A percentile compares a stretch with the other conserved stretches of the same genome.
phyloP scores from a whole-genome alignment of 495 filamentous ascomycete species.

The Usnea hakonensis region DNA sequence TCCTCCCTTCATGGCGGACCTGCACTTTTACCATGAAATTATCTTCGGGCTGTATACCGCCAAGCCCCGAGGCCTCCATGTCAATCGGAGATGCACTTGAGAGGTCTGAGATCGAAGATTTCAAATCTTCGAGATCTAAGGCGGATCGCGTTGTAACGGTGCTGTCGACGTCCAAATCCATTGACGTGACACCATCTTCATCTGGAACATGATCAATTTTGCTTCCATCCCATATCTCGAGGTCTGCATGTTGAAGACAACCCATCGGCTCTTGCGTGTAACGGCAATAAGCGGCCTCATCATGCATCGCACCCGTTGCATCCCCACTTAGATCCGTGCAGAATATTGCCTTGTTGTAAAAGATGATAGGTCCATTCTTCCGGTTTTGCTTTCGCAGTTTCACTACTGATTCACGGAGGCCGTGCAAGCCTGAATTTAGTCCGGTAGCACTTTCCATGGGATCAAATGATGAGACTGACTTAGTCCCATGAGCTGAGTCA shows the following conservation, averaged over 20 bases:
- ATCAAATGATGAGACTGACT: conserved; percentile 12
- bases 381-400: conserved; percentile 35
- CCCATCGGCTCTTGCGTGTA: conserved; percentile 17
- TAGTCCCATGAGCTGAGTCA: conserved; percentile 28
- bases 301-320: conserved; percentile 10
- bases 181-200: neutral
- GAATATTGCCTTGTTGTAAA: conserved; percentile 66
- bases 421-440: conserved; percentile 27
- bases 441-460: conserved; percentile 14
- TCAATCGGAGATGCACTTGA: conserved; percentile 1
- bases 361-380: conserved; percentile 68
- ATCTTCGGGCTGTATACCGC: conserved; percentile 57
- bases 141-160: neutral
- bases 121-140: conserved; percentile 19
- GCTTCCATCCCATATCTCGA: neutral
- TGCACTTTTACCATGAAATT: conserved; percentile 55
- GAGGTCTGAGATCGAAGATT: conserved; percentile 15
- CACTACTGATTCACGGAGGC: conserved; percentile 13
- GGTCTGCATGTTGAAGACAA: neutral
- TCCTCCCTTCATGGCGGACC: conserved; percentile 34
- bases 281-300: conserved; percentile 13
- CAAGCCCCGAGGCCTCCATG: conserved; percentile 57
- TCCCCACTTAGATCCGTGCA: conserved; percentile 72
- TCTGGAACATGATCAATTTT: neutral
- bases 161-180: neutral